Conservation (phyloP, 1,139 yeast species). For the Blastobotrys serpentis region DNA sequence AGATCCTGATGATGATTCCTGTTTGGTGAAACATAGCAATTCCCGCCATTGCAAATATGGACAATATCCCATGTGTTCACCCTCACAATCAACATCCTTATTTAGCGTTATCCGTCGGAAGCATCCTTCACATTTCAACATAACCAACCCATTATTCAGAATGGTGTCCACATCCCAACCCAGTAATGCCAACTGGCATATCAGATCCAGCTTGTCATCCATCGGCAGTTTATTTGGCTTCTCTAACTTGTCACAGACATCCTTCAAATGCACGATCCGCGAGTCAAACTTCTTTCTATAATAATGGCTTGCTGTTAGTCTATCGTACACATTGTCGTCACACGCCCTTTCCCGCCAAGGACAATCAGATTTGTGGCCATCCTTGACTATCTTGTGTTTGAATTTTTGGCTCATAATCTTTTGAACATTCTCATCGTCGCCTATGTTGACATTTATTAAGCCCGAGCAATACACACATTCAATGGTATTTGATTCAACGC, state of each 20-base stretch:
- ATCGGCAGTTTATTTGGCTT: slow-evolving; percentile 7
- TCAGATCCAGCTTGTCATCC: neutral
- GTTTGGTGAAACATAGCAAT: neutral
- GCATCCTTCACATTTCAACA: slow-evolving; percentile 22
- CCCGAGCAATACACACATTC: slow-evolving; percentile 24
- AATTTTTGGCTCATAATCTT: slow-evolving; percentile 17
- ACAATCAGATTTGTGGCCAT: slow-evolving; percentile 20
- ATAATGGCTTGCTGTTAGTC: slow-evolving; percentile 13
- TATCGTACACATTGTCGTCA: slow-evolving; percentile 19
- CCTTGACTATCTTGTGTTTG: slow-evolving; percentile 15
- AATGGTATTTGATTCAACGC: slow-evolving; percentile 19
- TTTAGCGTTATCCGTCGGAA: slow-evolving; percentile 20
- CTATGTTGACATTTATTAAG: slow-evolving; percentile 21
- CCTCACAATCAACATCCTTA: slow-evolving; percentile 15
- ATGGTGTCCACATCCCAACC: slow-evolving; percentile 20
- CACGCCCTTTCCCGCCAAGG: slow-evolving; percentile 23
- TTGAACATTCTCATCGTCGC: slow-evolving; percentile 19
- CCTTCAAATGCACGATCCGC: neutral
- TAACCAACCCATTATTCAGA: slow-evolving; percentile 3
- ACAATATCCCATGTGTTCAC: slow-evolving; percentile 23
- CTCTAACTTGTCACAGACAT: slow-evolving; percentile 8
- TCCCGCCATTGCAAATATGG: slow-evolving; percentile 18
- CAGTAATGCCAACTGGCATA: slow-evolving; percentile 18
- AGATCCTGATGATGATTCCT: neutral
- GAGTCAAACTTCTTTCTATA: neutral